Evolutionary conservation across 306 rosid species (phyloP).

Genomic region (Albizia julibrissin): DNA sequence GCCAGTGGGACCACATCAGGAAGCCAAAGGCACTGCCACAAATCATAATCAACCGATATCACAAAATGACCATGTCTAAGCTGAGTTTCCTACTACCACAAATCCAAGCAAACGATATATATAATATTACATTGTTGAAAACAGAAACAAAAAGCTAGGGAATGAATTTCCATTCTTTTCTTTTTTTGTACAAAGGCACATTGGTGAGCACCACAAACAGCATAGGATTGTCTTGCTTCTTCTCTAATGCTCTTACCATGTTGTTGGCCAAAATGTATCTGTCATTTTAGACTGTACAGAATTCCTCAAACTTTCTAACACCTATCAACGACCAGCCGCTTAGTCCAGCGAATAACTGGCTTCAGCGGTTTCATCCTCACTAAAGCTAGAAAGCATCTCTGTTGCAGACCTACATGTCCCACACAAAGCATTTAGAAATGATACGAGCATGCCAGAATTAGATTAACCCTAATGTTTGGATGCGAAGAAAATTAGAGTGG

Average conservation of each 20-base stretch:
- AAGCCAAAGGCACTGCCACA: constrained; percentile 29
- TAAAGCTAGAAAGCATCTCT: constrained; percentile 78
- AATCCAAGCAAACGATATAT: constrained; percentile 34
- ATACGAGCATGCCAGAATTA: not conserved
- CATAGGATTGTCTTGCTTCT: constrained; percentile 37
- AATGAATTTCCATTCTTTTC: not conserved
- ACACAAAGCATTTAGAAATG: constrained; percentile 31
- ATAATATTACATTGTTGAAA: constrained; percentile 37
- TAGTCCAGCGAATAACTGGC: constrained; percentile 73
- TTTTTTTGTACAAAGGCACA: constrained; percentile 47
- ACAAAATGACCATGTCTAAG: constrained; percentile 23
- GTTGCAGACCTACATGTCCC: constrained; percentile 58
- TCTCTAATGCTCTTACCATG: constrained; percentile 19
- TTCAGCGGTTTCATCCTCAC: constrained; percentile 87
- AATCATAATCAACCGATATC: constrained; percentile 24
- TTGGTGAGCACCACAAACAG: constrained; percentile 43
- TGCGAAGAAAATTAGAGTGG: too few relatives aligned
- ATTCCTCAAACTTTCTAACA: constrained; percentile 29
- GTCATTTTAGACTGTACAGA: constrained; percentile 57
- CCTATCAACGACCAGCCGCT: constrained; percentile 27
- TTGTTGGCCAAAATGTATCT: constrained; percentile 35
- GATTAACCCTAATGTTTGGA: not conserved
- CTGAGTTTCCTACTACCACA: constrained; percentile 30
- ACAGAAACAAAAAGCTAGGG: not conserved
- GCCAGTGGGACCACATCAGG: not conserved